A percentile compares a stretch with the other conserved stretches of the same genome.
phyloP scores from a whole-genome alignment of 2,329 filamentous ascomycete species.

The Colletotrichum acutatum region DNA sequence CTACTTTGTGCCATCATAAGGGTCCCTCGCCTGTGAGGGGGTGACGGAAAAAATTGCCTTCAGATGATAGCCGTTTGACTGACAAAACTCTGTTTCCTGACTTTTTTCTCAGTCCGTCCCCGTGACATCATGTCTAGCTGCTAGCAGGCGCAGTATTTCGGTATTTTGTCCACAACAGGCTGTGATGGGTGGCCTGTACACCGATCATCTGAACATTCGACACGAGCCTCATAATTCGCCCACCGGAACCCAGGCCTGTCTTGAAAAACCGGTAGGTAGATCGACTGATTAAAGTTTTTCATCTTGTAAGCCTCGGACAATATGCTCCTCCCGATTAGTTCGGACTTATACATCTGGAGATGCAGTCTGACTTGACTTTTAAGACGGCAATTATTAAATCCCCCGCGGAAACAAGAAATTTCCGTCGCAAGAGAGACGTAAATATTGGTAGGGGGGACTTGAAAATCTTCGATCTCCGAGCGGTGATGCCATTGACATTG shows the following conservation, averaged over 20 bases:
- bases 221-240: background rate
- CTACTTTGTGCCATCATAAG: background rate
- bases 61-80: slow-evolving; percentile 14
- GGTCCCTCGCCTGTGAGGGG: background rate
- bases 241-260: background rate
- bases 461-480: too few species aligned
- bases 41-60: background rate
- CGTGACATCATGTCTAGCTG: slow-evolving; percentile 4
- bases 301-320: background rate
- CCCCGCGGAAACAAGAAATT: background rate
- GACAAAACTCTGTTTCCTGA: background rate
- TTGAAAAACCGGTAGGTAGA: background rate
- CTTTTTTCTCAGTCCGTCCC: background rate
- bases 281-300: background rate
- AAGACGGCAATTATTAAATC: background rate
- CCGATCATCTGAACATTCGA: background rate
- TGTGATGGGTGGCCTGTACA: background rate
- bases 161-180: slow-evolving; percentile 12
- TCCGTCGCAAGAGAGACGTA: background rate
- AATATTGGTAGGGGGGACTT: too few species aligned
- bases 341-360: background rate
- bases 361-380: background rate
- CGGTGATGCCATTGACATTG: too few species aligned
- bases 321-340: background rate
- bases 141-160: background rate